These are phyloP conservation scores for Aspergillus sp. DNA, from an alignment of 2,329 filamentous ascomycete genomes.

Conservation along the genomic window DNA sequence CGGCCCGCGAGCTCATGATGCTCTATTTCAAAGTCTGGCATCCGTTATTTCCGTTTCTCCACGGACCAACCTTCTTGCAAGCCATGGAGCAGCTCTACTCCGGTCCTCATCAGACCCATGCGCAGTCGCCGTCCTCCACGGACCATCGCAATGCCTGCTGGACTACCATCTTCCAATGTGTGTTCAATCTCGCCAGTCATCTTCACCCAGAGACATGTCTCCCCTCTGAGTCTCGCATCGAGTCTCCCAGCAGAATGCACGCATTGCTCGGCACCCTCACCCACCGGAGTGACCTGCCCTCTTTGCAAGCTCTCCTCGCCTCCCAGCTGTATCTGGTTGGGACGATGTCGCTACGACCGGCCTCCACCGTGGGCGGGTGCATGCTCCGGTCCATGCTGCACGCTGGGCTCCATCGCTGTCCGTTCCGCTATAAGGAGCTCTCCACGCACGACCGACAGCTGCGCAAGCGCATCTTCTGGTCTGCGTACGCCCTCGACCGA, in stretches of 20 bases:
- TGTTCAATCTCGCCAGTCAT: conserved; percentile 49
- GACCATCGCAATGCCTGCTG: conserved; percentile 26
- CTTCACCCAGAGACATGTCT: conserved; percentile 32
- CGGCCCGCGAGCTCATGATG: conserved; percentile 45
- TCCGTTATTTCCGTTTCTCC: conserved; percentile 52
- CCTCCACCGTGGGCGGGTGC: conserved; percentile 49
- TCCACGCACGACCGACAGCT: conserved; percentile 40
- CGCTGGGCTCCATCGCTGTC: conserved; percentile 52
- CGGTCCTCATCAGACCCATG: conserved; percentile 1
- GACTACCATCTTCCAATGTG: conserved; percentile 47
- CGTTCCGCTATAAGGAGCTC: conserved; percentile 49
- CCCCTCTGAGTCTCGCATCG: conserved; percentile 34
- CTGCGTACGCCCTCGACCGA: conserved; percentile 41
- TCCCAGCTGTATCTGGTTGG: conserved; percentile 50
- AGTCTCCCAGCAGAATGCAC: conserved; percentile 37
- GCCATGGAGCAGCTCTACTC: conserved; percentile 45
- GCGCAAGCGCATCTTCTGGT: conserved; percentile 43
- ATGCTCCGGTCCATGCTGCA: conserved; percentile 49
- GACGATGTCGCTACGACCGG: conserved; percentile 48
- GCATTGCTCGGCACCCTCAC: conserved; percentile 37
- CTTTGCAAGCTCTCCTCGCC: conserved; percentile 50
- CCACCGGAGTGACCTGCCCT: conserved; percentile 43
- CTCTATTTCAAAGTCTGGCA: conserved; percentile 53
- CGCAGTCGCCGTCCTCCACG: neutral
- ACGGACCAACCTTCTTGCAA: conserved; percentile 49